Base-by-base conservation (phyloP, 2,329 filamentous ascomycete species). In the Exophiala oligosperma region DNA sequence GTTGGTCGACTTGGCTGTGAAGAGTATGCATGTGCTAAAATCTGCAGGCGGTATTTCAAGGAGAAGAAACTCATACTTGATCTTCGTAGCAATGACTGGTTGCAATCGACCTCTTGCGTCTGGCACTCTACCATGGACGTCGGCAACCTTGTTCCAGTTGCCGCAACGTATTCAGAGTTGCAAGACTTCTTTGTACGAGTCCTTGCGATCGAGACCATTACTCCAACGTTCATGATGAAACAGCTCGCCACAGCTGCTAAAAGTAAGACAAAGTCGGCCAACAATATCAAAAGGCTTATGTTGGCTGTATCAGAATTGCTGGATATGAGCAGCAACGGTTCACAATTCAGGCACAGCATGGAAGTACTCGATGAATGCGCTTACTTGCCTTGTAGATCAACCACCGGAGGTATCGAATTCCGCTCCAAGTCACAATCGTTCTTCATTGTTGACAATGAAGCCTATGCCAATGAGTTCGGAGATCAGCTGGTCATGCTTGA, bases 91-190 rank as follows among this genome's bases (percentile, higher is more conserved):
- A 38, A 46, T 52, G 21, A 52, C 48, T 57, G 49, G 54, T 41
- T 52, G 17, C 21, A 38, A 46, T 57, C 54, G 35, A 37, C 23
- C 32, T 57, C 47, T 23, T 61, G 59, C 47, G 37, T 61, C 21
- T 61, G 59, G 59, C 55, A 61, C 47, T 41, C 50, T n/a, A 47
- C 50, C 32, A 49, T 61, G 24, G 48, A 55, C 26, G 38, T 61
- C 40, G 26, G 47, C 41, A 43, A 59, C 14, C 46, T 55, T 28
- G 53, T 54, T 49, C 55, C 59, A 32, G 55, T 61, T 23, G 56
- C 50, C 6, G 47, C n/a, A 14, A 40, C 32, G 29, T 61, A 59
- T 47, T 43, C 56, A 21, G 23, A 49, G 7, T 44, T 61, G 35
- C 40, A 44, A 50, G 46, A 59, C 6, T 56, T 61, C 32, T 61